Evolutionary conservation across 2,329 filamentous ascomycete species (phyloP).

Genomic region (Aspergillus sp.): DNA sequence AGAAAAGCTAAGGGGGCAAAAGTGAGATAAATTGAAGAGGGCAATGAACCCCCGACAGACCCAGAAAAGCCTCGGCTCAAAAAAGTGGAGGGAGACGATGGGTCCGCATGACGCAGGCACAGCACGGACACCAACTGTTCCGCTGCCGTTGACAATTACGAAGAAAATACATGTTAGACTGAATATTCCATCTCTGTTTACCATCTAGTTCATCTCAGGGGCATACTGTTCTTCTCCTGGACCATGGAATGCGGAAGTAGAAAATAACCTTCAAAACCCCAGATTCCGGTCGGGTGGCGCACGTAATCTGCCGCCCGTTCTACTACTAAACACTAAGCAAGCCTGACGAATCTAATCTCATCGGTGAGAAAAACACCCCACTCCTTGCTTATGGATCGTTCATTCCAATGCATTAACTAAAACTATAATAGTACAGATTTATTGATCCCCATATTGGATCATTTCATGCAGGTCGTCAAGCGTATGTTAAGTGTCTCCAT

Average conservation of each 20-base stretch:
- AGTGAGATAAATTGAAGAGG: neutral
- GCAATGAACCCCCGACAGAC: neutral
- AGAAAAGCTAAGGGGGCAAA: conserved; percentile 2
- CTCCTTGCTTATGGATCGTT: neutral
- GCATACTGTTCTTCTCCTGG: neutral
- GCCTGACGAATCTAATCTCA: neutral
- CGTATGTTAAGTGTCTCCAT: neutral
- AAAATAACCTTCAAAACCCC: neutral
- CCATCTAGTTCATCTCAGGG: neutral
- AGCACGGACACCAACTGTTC: neutral
- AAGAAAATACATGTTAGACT: neutral
- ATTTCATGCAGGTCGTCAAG: neutral
- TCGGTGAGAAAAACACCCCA: neutral
- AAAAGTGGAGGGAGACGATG: neutral
- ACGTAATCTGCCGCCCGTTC: neutral
- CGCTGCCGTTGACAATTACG: neutral
- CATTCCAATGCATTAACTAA: neutral
- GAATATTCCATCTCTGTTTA: neutral
- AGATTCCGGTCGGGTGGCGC: neutral
- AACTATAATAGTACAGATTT: neutral
- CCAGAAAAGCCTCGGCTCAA: conserved; percentile 2
- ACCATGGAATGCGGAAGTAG: neutral
- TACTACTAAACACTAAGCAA: neutral
- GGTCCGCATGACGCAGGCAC: neutral
- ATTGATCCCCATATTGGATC: neutral